phyloP scores from a whole-genome alignment of 1,284 basidiomycete genomes.

The Laetiporus sulphureus region DNA sequence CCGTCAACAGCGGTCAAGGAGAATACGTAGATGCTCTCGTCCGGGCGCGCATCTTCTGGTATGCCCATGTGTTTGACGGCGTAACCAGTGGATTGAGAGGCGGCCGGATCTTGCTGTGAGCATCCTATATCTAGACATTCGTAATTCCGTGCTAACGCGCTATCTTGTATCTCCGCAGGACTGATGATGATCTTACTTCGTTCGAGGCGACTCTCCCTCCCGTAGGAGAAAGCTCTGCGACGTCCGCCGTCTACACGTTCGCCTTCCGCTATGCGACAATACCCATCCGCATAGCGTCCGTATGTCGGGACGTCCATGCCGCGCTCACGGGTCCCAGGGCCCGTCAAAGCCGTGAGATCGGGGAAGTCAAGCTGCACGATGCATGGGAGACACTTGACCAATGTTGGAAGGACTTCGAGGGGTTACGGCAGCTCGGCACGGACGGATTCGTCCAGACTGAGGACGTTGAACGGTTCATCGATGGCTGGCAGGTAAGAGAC shows the following conservation, averaged over 20 bases:
- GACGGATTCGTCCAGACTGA: slow-evolving; percentile 42
- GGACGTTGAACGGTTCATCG: slow-evolving; percentile 57
- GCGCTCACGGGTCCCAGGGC: slow-evolving; percentile 72
- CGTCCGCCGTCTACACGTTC: slow-evolving; percentile 31
- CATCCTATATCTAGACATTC: not conserved
- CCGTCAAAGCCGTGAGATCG: slow-evolving; percentile 49
- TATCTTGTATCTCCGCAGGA: slow-evolving; percentile 28
- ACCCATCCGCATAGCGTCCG: slow-evolving; percentile 62
- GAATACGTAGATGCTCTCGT: slow-evolving; percentile 55
- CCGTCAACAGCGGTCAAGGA: slow-evolving; percentile 45
- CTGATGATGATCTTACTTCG: slow-evolving; percentile 59
- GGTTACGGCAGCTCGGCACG: slow-evolving; percentile 36
- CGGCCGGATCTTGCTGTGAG: slow-evolving; percentile 69
- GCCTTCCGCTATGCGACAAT: slow-evolving; percentile 43
- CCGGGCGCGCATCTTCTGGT: slow-evolving; percentile 81
- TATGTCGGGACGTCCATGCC: slow-evolving; percentile 71
- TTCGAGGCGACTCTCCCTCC: slow-evolving; percentile 63
- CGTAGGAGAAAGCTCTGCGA: slow-evolving; percentile 19
- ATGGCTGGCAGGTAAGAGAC: slow-evolving; percentile 60
- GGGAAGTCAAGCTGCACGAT: slow-evolving; percentile 54
- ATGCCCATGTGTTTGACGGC: slow-evolving; percentile 76
- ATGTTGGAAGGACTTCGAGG: slow-evolving; percentile 78
- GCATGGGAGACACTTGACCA: slow-evolving; percentile 78
- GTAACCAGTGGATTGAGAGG: slow-evolving; percentile 74
- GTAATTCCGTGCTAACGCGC: slow-evolving; percentile 6